Percentiles rank a stretch among this genome's conserved stretches.
Conservation (phyloP, 75 land plant genomes). For the Pinus taeda region DNA sequence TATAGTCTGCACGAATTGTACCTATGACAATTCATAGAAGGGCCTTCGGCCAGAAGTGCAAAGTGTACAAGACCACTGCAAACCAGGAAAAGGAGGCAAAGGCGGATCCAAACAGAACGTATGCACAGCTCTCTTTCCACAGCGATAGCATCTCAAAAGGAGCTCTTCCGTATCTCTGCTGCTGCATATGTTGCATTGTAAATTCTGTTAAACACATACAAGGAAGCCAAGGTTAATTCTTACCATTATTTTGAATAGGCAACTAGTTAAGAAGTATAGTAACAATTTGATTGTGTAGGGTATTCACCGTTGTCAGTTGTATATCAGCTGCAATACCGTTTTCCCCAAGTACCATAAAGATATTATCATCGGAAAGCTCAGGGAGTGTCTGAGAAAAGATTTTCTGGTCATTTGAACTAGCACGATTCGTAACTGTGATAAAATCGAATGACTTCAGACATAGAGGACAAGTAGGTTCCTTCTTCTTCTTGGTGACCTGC, state of each 20-base stretch:
- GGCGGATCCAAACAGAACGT: slow-evolving; percentile 46
- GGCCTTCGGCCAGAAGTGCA: slow-evolving; percentile 23
- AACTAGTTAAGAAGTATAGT: background rate
- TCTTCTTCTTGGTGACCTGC: slow-evolving; percentile 11
- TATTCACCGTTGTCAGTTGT: slow-evolving; percentile 3
- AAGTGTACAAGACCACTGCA: slow-evolving; percentile 32
- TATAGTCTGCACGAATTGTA: background rate
- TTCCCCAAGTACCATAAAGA: background rate
- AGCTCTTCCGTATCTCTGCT: slow-evolving; percentile 31
- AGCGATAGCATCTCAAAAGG: slow-evolving; percentile 25
- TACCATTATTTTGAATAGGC: slow-evolving; percentile 3
- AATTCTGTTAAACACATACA: slow-evolving; percentile 16
- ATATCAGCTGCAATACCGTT: background rate
- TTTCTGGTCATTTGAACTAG: slow-evolving; percentile 1
- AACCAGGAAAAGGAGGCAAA: slow-evolving; percentile 20
- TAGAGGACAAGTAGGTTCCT: slow-evolving; percentile 33
- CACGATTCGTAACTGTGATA: slow-evolving; percentile 25
- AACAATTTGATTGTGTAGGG: background rate
- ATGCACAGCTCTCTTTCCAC: slow-evolving; percentile 32
- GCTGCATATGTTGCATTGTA: slow-evolving; percentile 28
- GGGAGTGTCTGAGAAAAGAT: slow-evolving; percentile 6
- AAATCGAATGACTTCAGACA: slow-evolving; percentile 33
- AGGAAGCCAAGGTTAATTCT: background rate
- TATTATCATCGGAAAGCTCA: slow-evolving; percentile 2
- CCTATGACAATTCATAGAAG: background rate